Conservation (phyloP, 2,329 filamentous ascomycete genomes). For the Pseudopithomyces chartarum region DNA sequence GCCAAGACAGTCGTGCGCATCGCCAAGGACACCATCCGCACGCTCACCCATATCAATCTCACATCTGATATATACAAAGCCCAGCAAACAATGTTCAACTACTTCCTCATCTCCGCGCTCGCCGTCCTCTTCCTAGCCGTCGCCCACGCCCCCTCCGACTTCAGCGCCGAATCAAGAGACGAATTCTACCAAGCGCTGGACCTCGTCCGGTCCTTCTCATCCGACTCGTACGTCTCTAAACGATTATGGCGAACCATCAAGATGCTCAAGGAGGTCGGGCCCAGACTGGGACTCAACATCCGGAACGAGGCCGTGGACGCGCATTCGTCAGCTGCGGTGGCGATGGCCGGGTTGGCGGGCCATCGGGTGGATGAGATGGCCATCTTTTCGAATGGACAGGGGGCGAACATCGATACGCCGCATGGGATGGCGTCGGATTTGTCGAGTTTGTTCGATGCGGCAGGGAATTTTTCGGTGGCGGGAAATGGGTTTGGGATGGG, state of each 20-base stretch:
- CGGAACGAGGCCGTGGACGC: slow-evolving; percentile 57
- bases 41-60: slow-evolving; percentile 72
- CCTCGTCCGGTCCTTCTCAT: slow-evolving; percentile 73
- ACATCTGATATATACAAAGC: slow-evolving; percentile 73
- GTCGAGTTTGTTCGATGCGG: slow-evolving; percentile 67
- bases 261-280: slow-evolving; percentile 73
- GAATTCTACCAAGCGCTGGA: slow-evolving; percentile 82
- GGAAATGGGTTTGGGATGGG: slow-evolving; percentile 37
- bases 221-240: slow-evolving; percentile 72
- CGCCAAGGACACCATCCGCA: slow-evolving; percentile 76
- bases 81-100: slow-evolving; percentile 79
- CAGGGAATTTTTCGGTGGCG: slow-evolving; percentile 57
- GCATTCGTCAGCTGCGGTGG: slow-evolving; percentile 66
- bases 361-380: slow-evolving; percentile 64
- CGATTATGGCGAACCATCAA: slow-evolving; percentile 75
- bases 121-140: slow-evolving; percentile 78
- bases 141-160: slow-evolving; percentile 74
- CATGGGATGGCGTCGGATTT: slow-evolving; percentile 67
- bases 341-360: slow-evolving; percentile 69
- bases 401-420: slow-evolving; percentile 53
- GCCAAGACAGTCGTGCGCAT: slow-evolving; percentile 77
- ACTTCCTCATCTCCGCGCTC: slow-evolving; percentile 76
- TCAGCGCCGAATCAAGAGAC: slow-evolving; percentile 69
- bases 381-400: slow-evolving; percentile 50
- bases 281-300: slow-evolving; percentile 65